A percentile compares a stretch with the other conserved stretches of the same genome.
phyloP scores from a whole-genome alignment of 2,329 filamentous ascomycete species.

The Cladosporium sp. region DNA sequence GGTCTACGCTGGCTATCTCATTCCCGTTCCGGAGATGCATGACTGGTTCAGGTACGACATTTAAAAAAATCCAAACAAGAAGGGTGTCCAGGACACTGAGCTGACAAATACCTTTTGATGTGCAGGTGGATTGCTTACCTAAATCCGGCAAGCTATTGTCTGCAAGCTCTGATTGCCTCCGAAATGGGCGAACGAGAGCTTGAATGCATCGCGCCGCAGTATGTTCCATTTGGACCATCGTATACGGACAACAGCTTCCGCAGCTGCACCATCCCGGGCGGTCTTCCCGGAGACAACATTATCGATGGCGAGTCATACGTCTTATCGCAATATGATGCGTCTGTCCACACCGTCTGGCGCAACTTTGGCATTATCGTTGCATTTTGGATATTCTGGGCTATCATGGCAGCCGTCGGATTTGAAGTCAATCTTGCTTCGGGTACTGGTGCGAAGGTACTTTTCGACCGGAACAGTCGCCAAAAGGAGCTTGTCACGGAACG shows the following conservation, averaged over 20 bases:
- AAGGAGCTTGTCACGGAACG: slow-evolving; percentile 33
- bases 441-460: slow-evolving; percentile 48
- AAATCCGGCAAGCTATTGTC: slow-evolving; percentile 41
- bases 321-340: slow-evolving; percentile 41
- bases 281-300: slow-evolving; percentile 53
- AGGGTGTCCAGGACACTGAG: neutral
- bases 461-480: slow-evolving; percentile 25
- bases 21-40: slow-evolving; percentile 32
- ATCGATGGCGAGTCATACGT: slow-evolving; percentile 66
- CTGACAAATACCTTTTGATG: neutral
- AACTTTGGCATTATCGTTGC: slow-evolving; percentile 66
- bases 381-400: slow-evolving; percentile 60
- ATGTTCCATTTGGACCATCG: slow-evolving; percentile 32
- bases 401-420: slow-evolving; percentile 56
- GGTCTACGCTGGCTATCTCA: slow-evolving; percentile 23
- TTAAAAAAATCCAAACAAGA: neutral
- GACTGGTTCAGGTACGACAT: slow-evolving; percentile 24
- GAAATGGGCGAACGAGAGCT: slow-evolving; percentile 55
- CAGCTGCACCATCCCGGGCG: slow-evolving; percentile 54
- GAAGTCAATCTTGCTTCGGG: slow-evolving; percentile 51
- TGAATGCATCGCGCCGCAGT: slow-evolving; percentile 37
- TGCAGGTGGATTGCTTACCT: slow-evolving; percentile 53
- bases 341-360: slow-evolving; percentile 43
- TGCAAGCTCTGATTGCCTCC: slow-evolving; percentile 44
- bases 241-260: slow-evolving; percentile 42